Evolutionary conservation across 495 filamentous ascomycete species (phyloP).

Genomic region (Neurospora hispaniola): DNA sequence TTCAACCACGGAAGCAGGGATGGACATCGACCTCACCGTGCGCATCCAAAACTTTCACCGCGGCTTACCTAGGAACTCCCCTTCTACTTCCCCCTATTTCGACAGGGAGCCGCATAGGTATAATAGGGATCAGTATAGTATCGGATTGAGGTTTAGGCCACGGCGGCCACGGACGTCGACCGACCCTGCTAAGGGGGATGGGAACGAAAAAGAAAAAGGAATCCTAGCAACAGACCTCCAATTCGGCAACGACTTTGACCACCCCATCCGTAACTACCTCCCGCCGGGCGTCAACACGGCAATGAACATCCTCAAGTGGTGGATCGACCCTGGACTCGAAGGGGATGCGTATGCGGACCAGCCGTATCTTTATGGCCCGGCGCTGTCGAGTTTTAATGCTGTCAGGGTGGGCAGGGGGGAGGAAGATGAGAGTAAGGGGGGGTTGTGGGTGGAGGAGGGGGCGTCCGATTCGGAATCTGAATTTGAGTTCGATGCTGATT

Average conservation of each 20-base stretch:
- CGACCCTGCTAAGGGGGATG: not conserved
- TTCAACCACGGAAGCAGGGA: not conserved
- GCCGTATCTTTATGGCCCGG: slow-evolving; percentile 75
- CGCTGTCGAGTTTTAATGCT: slow-evolving; percentile 60
- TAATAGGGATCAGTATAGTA: slow-evolving; percentile 65
- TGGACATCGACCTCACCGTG: slow-evolving; percentile 54
- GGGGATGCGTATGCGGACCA: slow-evolving; percentile 78
- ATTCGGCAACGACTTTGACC: slow-evolving; percentile 89
- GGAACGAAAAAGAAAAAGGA: not conserved
- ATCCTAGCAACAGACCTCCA: slow-evolving; percentile 65
- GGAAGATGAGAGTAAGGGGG: slow-evolving; percentile 27
- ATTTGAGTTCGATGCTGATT: too few species aligned
- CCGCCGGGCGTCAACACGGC: slow-evolving; percentile 76
- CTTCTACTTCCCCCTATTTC: slow-evolving; percentile 63
- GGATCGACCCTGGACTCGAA: slow-evolving; percentile 77
- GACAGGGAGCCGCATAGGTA: slow-evolving; percentile 47
- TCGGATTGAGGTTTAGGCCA: slow-evolving; percentile 61
- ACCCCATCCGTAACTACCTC: slow-evolving; percentile 73
- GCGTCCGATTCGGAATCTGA: slow-evolving; percentile 14
- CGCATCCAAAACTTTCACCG: slow-evolving; percentile 48
- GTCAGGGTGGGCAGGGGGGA: slow-evolving; percentile 52
- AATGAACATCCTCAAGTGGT: slow-evolving; percentile 73
- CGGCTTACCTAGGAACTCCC: slow-evolving; percentile 50
- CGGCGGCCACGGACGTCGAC: too few species aligned
- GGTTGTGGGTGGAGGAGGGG: slow-evolving; percentile 57